Evolutionary conservation across 768 basidiomycete genomes (phyloP), one percentile per base, ranked within the genome.

Genomic region (Polyporus arcularius): DNA sequence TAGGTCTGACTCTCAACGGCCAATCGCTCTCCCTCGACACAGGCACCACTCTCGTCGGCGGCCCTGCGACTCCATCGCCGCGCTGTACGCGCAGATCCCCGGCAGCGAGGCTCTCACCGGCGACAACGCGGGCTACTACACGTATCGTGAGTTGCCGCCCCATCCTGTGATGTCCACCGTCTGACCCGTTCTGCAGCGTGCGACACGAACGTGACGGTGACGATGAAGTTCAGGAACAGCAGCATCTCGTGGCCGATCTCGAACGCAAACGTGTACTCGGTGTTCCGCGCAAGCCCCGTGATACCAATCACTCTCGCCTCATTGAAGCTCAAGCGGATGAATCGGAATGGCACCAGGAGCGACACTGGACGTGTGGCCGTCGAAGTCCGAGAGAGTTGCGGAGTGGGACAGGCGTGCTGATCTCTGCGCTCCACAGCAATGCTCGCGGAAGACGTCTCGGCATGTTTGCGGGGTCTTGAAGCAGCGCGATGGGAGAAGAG

Each of bases 21-120:
- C 76, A 67, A 11, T 67, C 75, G 1, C 66, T 92, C 14, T 61
- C 75, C 0, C 65, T 91, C 9, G 71, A 80, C 70, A 97, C 96
- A 2, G 97, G 96, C 54, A 98, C 97, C 0, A 98, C 97, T 2
- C 84, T 98, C 43, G 83, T 98, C 45, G 95, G 92, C 6, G 96
- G 94, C 0, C 96, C 97, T 0, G 4, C 0, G 70, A 70, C 14
- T 76, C 76, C 53, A 85, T 96, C 31, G 70, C 80, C 4, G 72
- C 71, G n/a, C 76, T 98, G 9, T 98, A 86, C 68, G 78, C 82
- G 0, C 84, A 88, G 61, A 94, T 99, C 46, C 85, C 90, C 2
- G 87, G 85, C 7, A 82, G 92, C 0, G 62, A 70, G 42, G 71
- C 84, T 0, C 87, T 88, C 18, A 77, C 81, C 0, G 89, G 89